phyloP scores from a whole-genome alignment of 805 yeast genomes.

The Pichia ethanolica region DNA sequence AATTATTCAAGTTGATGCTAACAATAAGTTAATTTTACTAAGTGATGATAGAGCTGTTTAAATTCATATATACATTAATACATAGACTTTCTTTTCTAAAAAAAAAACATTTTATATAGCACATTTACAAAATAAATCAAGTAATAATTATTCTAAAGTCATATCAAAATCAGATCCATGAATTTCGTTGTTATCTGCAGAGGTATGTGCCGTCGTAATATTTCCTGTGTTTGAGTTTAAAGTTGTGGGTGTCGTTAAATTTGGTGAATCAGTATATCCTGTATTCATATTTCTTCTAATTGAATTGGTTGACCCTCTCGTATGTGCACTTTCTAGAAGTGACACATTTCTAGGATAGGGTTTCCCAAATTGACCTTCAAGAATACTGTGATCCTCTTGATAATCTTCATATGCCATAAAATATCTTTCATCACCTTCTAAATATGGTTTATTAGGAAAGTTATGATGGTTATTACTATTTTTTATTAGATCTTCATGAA shows the following conservation, averaged over 20 bases:
- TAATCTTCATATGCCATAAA: slow-evolving; percentile 33
- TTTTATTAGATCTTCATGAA: slow-evolving; percentile 3
- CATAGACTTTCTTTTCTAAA: no score
- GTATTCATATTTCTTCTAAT: slow-evolving; percentile 2
- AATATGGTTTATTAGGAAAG: neutral
- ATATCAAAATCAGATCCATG: slow-evolving; percentile 24
- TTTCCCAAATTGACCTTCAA: slow-evolving; percentile 1
- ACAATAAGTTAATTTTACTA: slow-evolving; percentile 10
- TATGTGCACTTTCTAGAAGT: slow-evolving; percentile 5
- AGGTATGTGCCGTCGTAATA: slow-evolving; percentile 12
- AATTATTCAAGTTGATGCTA: slow-evolving; percentile 53
- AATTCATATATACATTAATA: neutral
- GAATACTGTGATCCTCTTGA: slow-evolving; percentile 27
- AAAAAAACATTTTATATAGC: no score
- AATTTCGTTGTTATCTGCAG: slow-evolving; percentile 13
- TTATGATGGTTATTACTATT: no score
- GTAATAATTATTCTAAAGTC: slow-evolving; percentile 20
- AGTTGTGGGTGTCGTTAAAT: slow-evolving; percentile 8
- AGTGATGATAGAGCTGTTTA: slow-evolving; percentile 11
- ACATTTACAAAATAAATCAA: neutral
- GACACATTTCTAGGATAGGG: slow-evolving; percentile 3
- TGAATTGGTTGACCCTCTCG: slow-evolving; percentile 5
- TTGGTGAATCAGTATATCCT: neutral
- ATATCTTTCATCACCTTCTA: slow-evolving; percentile 19
- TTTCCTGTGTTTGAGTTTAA: slow-evolving; percentile 3